Base-by-base conservation (phyloP, 2,329 filamentous ascomycete genomes). In the Trichoderma arundinaceum region DNA sequence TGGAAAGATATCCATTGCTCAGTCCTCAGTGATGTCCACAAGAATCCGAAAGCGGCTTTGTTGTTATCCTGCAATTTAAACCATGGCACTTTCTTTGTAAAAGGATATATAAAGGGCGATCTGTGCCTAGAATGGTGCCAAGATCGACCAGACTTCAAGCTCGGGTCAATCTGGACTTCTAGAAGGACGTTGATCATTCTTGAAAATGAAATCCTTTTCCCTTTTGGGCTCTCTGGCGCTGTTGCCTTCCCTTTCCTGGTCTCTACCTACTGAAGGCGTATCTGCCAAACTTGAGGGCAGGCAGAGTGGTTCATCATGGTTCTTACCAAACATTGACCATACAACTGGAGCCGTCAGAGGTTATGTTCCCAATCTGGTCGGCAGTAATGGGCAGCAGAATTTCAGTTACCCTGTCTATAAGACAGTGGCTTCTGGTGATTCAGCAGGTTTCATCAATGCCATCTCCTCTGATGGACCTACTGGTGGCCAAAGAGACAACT, bases 371-470 rank as follows among this genome's bases (percentile, higher is more conserved):
- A 56, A 68, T 38, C 53, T 70, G 12, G 46, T 46, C 22, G 51
- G 60, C 54, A 65, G 62, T 39, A 35, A 12, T 33, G 68, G 68
- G 8, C 38, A 65, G 12, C 59, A 60, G 32, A 65, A 67, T 22
- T 70, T 61, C 46, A 62, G 51, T n/a, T 70, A 70, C 54, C 69
- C 69, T 9, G 69, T 70, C 22, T 70, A 69, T 33, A 67, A 68
- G 65, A 60, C 46, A 9, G 67, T 66, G 17, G 53, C 51, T 13
- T 53, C 66, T 52, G 66, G 67, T 28, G 64, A 67, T 43, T 58
- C 59, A 0, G 17, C 63, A n/a, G 67, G 54, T 8, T 63, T 68
- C 32, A 48, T 64, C 35, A 65, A 53, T 33, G 67, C 67, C 15
- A 4, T 68, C 19, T 46, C n/a, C 32, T 60, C 69, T 17, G 61